Base-by-base conservation (phyloP, 805 yeast species). In the Candida germanica region DNA sequence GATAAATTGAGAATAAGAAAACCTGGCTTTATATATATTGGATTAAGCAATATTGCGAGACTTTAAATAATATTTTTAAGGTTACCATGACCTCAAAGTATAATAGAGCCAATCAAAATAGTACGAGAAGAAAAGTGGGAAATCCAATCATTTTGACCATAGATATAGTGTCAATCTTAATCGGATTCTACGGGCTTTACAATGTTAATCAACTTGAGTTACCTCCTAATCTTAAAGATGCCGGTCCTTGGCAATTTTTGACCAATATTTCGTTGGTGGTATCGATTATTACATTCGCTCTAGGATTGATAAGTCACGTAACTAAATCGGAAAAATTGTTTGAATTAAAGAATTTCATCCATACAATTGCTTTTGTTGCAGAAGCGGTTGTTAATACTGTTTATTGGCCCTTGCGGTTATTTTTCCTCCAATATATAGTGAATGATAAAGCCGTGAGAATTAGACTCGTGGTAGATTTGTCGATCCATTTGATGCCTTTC, bases 201-300 rank as follows among this genome's bases (percentile, higher is more conserved):
- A 26, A 44, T 51, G 26, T 36, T 36, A 13, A 26, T 26, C 5
- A 25, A 58, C 6, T 53, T 3, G 26, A 50, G 10, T 57, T 83
- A 17, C 87, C 88, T 1, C 61, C 58, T 1, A 62, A 58, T 24
- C 56, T 83, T 18, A 61, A 50, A 2, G 55, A 59, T 15, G 91
- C 80, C 1, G 91, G 91, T 2, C 83, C 76, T 39, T 72, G 71
- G 59, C 91, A 84, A 51, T 84, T 84, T 52, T 63, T 83, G 33
- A 84, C 93, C 3, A 83, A 81, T 51, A 49, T 82, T n/a, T 73
- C 83, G 6, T 65, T 81, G 21, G 49, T 59, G 1, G 50, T 71
- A 12, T 71, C 84, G 2, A 45, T 77, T 7, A 38, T 69, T 29
- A 69, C 71, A 41, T 69, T 65, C 39, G 29, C 49, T 11, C 27